Evolutionary conservation across 202 grass and related monocot genomes (phyloP).

Genomic region (Saccharum hybrid): DNA sequence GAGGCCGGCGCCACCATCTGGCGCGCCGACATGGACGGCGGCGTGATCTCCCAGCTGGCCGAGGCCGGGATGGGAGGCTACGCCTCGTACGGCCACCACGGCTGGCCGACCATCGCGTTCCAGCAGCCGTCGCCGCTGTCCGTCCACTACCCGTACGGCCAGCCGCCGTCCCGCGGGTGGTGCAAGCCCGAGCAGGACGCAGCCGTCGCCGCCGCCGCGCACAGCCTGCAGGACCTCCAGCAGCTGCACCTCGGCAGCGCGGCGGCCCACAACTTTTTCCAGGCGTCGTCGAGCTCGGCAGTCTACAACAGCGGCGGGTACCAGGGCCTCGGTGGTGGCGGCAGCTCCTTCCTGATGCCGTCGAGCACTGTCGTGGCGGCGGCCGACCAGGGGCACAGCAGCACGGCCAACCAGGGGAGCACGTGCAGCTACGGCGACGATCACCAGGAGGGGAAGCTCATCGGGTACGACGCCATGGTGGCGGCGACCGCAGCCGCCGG

Average conservation of each 20-base stretch:
- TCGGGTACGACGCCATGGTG: constrained; percentile 57
- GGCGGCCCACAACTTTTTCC: constrained; percentile 68
- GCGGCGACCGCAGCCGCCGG: constrained; percentile 24
- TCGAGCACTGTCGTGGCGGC: constrained; percentile 44
- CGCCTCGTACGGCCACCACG: constrained; percentile 60
- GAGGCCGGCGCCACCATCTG: constrained; percentile 58
- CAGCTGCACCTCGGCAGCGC: constrained; percentile 67
- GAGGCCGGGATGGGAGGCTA: constrained; percentile 53
- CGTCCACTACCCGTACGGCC: constrained; percentile 73
- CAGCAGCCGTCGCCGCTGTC: constrained; percentile 70
- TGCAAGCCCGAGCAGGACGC: constrained; percentile 85
- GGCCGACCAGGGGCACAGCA: constrained; percentile 55
- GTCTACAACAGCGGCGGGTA: constrained; percentile 57
- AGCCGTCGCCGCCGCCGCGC: constrained; percentile 46
- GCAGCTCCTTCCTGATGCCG: constrained; percentile 51
- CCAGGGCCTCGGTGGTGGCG: constrained; percentile 49
- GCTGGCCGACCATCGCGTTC: constrained; percentile 75
- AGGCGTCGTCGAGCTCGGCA: constrained; percentile 52
- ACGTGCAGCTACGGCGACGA: constrained; percentile 55
- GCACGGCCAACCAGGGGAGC: constrained; percentile 62
- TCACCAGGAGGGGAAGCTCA: constrained; percentile 45
- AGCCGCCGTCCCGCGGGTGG: constrained; percentile 54
- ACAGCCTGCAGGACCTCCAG: constrained; percentile 62
- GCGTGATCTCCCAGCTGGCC: constrained; percentile 52
- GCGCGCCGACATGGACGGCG: constrained; percentile 52